Conservation (phyloP, 441 rosid genomes). For the Aleurites moluccanus region DNA sequence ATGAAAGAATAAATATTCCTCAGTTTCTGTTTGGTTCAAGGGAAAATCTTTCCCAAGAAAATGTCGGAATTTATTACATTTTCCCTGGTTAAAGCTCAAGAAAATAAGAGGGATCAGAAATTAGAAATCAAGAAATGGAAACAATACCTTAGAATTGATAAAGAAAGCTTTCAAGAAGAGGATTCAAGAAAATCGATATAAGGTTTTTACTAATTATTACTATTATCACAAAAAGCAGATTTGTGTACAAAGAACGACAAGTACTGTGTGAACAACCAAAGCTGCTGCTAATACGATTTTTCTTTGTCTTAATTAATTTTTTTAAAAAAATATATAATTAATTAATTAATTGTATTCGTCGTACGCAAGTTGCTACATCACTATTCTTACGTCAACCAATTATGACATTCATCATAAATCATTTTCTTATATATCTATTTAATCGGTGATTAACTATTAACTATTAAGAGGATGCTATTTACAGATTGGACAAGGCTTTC, state of each 20-base stretch:
- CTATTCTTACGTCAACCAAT: constrained; percentile 3
- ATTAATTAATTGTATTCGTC: not conserved
- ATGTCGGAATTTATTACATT: not conserved
- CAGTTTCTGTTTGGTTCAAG: constrained; percentile 3
- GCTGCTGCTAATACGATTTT: not conserved
- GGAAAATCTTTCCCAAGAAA: constrained; percentile 6
- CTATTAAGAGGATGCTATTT: too few relatives aligned
- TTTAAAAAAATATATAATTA: too few relatives aligned
- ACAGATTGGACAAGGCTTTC: too few relatives aligned
- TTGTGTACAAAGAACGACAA: not conserved
- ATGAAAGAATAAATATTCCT: not conserved
- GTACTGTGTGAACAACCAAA: not conserved
- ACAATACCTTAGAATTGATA: constrained; percentile 3
- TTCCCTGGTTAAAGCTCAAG: not conserved
- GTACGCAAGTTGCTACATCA: constrained; percentile 12
- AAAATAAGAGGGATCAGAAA: not conserved
- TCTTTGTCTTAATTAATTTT: not conserved
- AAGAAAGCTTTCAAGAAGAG: not conserved
- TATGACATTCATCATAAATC: not conserved
- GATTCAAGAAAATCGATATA: too few relatives aligned
- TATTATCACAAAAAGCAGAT: not conserved
- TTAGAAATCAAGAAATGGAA: not conserved
- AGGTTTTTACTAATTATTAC: not conserved
- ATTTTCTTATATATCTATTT: too few relatives aligned
- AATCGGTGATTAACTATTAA: too few relatives aligned